These are phyloP conservation scores for Eragrostis curvula DNA, from an alignment of 176 grass and related monocot species.

Conservation along the genomic window DNA sequence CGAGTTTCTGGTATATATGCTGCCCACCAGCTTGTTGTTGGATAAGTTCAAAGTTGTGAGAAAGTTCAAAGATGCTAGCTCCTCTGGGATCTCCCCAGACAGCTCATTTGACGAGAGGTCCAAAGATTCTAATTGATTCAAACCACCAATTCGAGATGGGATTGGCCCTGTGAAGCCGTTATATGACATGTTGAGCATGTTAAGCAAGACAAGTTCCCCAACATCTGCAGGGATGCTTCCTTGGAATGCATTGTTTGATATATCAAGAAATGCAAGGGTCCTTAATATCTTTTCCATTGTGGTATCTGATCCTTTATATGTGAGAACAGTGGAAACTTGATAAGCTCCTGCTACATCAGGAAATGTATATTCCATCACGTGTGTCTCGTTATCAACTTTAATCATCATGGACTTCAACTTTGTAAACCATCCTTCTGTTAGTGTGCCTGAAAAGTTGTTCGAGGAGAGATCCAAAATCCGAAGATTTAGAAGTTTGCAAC, in stretches of 20 bases:
- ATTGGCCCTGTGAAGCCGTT: slow-evolving; percentile 5
- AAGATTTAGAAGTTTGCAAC: neutral
- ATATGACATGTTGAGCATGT: slow-evolving; percentile 17
- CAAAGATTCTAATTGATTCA: slow-evolving; percentile 42
- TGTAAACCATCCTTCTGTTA: slow-evolving; percentile 5
- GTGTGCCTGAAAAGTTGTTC: slow-evolving; percentile 40
- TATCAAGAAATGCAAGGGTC: slow-evolving; percentile 4
- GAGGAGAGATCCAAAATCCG: slow-evolving; percentile 37
- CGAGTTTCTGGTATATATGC: no score
- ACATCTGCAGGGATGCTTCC: no score
- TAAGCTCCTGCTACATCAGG: no score
- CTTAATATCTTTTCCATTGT: neutral
- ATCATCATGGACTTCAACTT: slow-evolving; percentile 29
- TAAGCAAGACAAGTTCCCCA: slow-evolving; percentile 20
- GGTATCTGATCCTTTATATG: neutral
- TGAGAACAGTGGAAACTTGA: slow-evolving; percentile 16
- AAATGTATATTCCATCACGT: slow-evolving; percentile 27
- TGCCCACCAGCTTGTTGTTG: no score
- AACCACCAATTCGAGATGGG: neutral
- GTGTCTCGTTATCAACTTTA: slow-evolving; percentile 1
- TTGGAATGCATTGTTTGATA: slow-evolving; percentile 35
- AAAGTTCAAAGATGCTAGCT: no score
- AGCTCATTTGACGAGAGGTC: no score
- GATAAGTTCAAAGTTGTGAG: no score
- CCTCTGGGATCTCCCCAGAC: no score